Evolutionary conservation across 2,329 filamentous ascomycete genomes (phyloP), one percentile per base, ranked within the genome.

Genomic region (Aspergillus sclerotialis): DNA sequence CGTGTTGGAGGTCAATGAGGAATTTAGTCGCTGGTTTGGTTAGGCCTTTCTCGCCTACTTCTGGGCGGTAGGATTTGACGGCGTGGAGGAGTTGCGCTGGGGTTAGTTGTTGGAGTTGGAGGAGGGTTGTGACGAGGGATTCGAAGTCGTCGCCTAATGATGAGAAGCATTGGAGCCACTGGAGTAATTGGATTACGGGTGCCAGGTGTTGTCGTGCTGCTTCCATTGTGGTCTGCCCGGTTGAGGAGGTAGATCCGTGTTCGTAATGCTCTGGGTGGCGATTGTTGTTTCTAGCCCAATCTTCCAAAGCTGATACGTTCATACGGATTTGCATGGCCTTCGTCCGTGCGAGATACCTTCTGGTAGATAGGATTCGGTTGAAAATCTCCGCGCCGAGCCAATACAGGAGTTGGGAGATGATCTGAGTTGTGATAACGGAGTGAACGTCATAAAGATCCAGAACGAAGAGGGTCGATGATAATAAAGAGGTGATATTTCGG

Each of bases 301-400:
- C 92, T 60, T 98, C 92, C 13, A 98, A 69, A 6, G 81, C 82
- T 1, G 92, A 96, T 5, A 98, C 80, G 57, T 98, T 98, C 89
- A 98, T 96, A 46, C 92, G 85, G 49, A 98, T 96, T 60, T 98
- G 92, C 92, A 98, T 98, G 3, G 92, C 92, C 62, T 98, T 98
- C 12, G 92, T 98, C 34, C 92, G 77, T 5, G 92, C 90, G 7
- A 98, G 72, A 53, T 95, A 98, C 58, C 90, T 89, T 45, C 87
- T 79, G 53, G 93, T 95, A 18, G 85, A 90, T 85, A 98, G 94
- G 60, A 98, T 85, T 38, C 90, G 83, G 61, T 98, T 98, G 68
- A 98, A 98, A 7, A 96, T 76, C 63, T 98, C 92, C 0, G 90
- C 86, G 5, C 89, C 85, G 11, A 98, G 74, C 92, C 92, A 98